These are phyloP conservation scores for Eucalyptus leucophloia DNA, from an alignment of 345 rosid species.

Conservation along the genomic window DNA sequence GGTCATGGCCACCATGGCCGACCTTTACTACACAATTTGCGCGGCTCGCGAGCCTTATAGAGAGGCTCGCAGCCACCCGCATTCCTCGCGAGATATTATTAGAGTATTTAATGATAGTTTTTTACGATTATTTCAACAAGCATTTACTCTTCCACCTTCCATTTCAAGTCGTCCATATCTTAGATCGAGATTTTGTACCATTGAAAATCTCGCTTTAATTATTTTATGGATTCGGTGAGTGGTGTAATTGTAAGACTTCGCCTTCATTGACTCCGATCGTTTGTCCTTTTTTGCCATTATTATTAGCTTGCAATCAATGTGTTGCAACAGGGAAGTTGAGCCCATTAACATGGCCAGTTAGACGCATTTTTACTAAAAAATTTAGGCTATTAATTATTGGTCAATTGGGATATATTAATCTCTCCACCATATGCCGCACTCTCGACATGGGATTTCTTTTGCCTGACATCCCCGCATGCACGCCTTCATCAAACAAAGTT, in stretches of 20 bases:
- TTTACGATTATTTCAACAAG: background rate
- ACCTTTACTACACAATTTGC: no score
- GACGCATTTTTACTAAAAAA: background rate
- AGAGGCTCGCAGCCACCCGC: no score
- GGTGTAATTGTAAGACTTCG: background rate
- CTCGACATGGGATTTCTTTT: background rate
- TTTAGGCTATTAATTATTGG: background rate
- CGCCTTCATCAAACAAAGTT: background rate
- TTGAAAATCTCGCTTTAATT: background rate
- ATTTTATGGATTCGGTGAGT: background rate
- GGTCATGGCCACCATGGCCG: no score
- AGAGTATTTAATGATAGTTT: background rate
- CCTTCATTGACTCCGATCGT: background rate
- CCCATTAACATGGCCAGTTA: background rate
- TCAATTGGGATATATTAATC: background rate
- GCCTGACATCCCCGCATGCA: background rate
- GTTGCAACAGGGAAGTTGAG: background rate
- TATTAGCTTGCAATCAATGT: background rate
- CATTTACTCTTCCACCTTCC: background rate
- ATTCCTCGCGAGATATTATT: no score
- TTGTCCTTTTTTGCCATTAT: background rate
- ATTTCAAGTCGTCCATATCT: background rate
- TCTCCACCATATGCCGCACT: background rate
- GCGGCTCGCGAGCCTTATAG: no score
- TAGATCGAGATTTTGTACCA: background rate